Conservation (phyloP, 495 filamentous ascomycete species). For the Cercophora sp. region DNA sequence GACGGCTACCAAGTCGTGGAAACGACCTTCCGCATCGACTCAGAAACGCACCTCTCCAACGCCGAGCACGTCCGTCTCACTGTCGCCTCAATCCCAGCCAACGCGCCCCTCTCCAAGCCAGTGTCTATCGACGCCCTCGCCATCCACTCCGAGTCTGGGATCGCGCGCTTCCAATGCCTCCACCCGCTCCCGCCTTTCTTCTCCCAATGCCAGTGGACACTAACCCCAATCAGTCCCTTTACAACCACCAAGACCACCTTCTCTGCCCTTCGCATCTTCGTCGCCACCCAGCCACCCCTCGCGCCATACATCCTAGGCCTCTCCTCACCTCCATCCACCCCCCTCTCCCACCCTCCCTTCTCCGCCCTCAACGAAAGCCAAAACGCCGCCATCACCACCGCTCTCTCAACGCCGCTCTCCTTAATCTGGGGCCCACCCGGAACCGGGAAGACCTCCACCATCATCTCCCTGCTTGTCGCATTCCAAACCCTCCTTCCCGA, state of each 20-base stretch:
- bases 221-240: slow-evolving; percentile 43
- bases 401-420: slow-evolving; percentile 33
- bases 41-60: slow-evolving; percentile 26
- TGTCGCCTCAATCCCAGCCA: slow-evolving; percentile 34
- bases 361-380: slow-evolving; percentile 38
- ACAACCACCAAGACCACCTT: slow-evolving; percentile 44
- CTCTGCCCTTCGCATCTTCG: slow-evolving; percentile 38
- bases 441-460: slow-evolving; percentile 51
- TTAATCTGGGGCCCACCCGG: slow-evolving; percentile 53
- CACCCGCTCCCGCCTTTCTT: slow-evolving; percentile 40
- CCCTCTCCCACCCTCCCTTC: no score
- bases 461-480: slow-evolving; percentile 41
- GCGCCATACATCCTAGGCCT: no score
- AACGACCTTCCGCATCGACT: slow-evolving; percentile 40
- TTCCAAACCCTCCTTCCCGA: slow-evolving; percentile 27
- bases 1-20: slow-evolving; percentile 28
- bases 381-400: slow-evolving; percentile 37
- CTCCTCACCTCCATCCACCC: no score
- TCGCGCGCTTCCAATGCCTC: slow-evolving; percentile 38
- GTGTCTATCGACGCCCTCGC: slow-evolving; percentile 42
- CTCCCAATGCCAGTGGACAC: slow-evolving; percentile 41
- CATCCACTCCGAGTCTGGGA: slow-evolving; percentile 31
- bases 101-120: slow-evolving; percentile 22
- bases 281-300: no score
- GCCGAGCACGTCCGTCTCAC: slow-evolving; percentile 42